Conservation (phyloP, 345 rosid species). For the Cardamine chenopodiifolia region DNA sequence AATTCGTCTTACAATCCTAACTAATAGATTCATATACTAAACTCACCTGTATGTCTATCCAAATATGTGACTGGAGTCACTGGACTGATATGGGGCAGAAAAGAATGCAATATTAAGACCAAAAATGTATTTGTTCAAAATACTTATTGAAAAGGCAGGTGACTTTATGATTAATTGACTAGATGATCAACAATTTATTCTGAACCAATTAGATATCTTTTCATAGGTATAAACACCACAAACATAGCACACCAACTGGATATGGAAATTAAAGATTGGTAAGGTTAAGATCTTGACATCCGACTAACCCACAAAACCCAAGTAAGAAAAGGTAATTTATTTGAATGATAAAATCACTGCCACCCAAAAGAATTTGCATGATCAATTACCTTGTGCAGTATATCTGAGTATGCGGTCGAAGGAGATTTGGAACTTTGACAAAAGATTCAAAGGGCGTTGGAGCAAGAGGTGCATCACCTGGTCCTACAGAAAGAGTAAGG, state of each 20-base stretch:
- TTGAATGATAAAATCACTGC: not conserved
- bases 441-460: constrained; percentile 90
- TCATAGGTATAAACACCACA: not conserved
- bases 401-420: constrained; percentile 90
- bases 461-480: constrained; percentile 89
- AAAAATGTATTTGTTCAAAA: not conserved
- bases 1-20: constrained; percentile 1
- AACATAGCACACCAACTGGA: not conserved
- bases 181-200: not conserved
- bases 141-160: not conserved
- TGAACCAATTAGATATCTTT: not conserved
- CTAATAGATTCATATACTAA: not conserved
- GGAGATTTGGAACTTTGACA: constrained; percentile 90
- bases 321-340: not conserved
- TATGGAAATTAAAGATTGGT: not conserved
- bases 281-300: not conserved
- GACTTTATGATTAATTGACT: not conserved
- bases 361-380: constrained; percentile 7
- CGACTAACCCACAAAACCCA: not conserved
- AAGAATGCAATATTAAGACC: not conserved
- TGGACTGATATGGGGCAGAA: not conserved
- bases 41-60: constrained; percentile 3
- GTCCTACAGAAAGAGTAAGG: constrained; percentile 55
- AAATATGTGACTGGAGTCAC: not conserved
- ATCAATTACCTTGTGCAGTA: constrained; percentile 84